Conservation (phyloP, 345 rosid genomes). For the Moringa oleifera region DNA sequence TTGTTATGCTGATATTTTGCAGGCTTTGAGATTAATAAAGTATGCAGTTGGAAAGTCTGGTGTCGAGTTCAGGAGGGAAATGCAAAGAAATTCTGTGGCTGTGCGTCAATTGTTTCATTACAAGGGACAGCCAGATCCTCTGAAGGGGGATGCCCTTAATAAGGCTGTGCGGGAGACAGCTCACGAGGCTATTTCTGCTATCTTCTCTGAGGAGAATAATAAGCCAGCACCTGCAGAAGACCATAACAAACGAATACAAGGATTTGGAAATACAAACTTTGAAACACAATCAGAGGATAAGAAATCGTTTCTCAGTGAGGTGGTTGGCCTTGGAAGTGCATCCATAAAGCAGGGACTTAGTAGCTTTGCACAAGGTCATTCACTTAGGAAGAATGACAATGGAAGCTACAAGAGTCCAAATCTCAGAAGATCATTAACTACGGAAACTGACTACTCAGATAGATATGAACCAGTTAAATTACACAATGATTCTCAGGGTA, state of each 20-base stretch:
- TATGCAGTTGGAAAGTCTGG: slow-evolving; percentile 90
- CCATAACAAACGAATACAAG: slow-evolving; percentile 72
- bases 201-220: slow-evolving; percentile 72
- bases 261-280: slow-evolving; percentile 87
- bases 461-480: slow-evolving; percentile 68
- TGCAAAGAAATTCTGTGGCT: slow-evolving; percentile 84
- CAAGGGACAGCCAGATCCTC: slow-evolving; percentile 79
- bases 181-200: slow-evolving; percentile 74
- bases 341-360: slow-evolving; percentile 88
- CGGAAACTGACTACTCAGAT: slow-evolving; percentile 54
- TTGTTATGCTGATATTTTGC: slow-evolving; percentile 7
- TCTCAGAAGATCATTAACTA: slow-evolving; percentile 84
- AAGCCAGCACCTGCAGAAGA: slow-evolving; percentile 59
- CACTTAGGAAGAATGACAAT: slow-evolving; percentile 56
- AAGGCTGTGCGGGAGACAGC: slow-evolving; percentile 93
- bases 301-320: slow-evolving; percentile 88
- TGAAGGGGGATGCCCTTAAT: slow-evolving; percentile 92
- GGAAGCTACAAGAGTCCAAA: slow-evolving; percentile 81
- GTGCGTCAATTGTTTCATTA: slow-evolving; percentile 81
- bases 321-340: slow-evolving; percentile 93
- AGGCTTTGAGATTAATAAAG: slow-evolving; percentile 88
- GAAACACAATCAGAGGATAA: slow-evolving; percentile 71
- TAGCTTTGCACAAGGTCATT: slow-evolving; percentile 66
- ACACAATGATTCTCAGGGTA: slow-evolving; percentile 39
- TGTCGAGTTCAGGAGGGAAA: slow-evolving; percentile 83